A percentile compares a stretch with the other conserved stretches of the same genome.
phyloP scores from a whole-genome alignment of 2,329 filamentous ascomycete genomes.

The Sclerotinia sclerotiorum region DNA sequence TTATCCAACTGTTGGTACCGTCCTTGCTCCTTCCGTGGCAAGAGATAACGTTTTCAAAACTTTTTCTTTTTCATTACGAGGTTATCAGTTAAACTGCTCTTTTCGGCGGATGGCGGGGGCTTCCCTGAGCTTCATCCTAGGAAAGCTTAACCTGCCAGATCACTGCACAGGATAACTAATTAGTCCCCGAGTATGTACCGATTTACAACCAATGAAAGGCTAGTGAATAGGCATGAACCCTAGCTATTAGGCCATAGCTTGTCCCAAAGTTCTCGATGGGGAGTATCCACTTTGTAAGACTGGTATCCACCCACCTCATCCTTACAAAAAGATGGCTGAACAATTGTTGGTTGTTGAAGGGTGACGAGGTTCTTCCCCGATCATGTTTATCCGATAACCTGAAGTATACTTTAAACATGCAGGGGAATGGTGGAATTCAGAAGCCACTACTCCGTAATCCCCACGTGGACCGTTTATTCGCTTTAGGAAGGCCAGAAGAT shows the following conservation, averaged over 20 bases:
- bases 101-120: background rate
- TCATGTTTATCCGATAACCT: background rate
- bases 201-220: background rate
- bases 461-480: slow-evolving; percentile 5
- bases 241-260: background rate
- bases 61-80: background rate
- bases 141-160: background rate
- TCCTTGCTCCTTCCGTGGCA: background rate
- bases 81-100: background rate
- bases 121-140: background rate
- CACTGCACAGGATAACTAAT: background rate
- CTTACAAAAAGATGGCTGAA: slow-evolving; percentile 8
- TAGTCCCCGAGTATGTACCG: slow-evolving; percentile 7
- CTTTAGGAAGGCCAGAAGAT: background rate
- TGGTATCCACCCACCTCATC: background rate
- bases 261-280: background rate
- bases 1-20: background rate
- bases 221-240: background rate
- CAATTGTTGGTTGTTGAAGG: background rate
- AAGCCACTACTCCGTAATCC: background rate
- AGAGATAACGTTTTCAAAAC: slow-evolving; percentile 5
- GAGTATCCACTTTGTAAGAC: background rate
- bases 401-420: background rate
- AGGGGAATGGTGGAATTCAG: background rate
- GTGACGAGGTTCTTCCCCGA: background rate